Conservation (phyloP, 2,329 filamentous ascomycete species). For the Hypoxylon sp. region DNA sequence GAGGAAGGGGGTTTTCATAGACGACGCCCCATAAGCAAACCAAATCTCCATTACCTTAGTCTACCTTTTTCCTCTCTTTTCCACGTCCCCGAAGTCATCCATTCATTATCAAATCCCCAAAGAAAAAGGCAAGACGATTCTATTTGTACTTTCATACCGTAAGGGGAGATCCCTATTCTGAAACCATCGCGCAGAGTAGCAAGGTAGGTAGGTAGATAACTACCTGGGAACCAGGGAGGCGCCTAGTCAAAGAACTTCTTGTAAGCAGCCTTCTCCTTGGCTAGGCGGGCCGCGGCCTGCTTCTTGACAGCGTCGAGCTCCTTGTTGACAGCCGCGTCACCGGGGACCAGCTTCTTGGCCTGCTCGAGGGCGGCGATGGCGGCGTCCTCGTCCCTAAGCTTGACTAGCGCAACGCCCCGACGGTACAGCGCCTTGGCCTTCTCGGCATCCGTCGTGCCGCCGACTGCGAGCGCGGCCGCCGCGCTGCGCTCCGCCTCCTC, state of each 20-base stretch:
- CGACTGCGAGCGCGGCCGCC: conserved; percentile 76
- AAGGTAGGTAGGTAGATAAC: not conserved
- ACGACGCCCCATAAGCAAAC: not conserved
- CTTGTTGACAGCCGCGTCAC: conserved; percentile 78
- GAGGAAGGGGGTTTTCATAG: not conserved
- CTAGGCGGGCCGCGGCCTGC: conserved; percentile 75
- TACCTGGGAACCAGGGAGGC: too few species aligned
- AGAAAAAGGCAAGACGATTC: not conserved
- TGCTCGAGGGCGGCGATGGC: conserved; percentile 80
- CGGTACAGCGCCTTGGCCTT: conserved; percentile 91
- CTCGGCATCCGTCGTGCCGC: conserved; percentile 76
- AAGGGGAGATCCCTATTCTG: too few species aligned
- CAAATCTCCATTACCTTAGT: not conserved
- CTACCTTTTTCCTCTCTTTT: not conserved
- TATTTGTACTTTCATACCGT: not conserved
- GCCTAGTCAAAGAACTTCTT: conserved; percentile 82
- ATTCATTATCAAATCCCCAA: not conserved
- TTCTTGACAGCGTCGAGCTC: conserved; percentile 85
- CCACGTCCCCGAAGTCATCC: not conserved
- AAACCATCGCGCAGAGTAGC: not conserved
- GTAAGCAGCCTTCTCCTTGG: conserved; percentile 92
- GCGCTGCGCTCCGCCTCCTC: conserved; percentile 78
- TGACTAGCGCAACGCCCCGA: conserved; percentile 79
- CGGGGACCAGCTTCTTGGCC: conserved; percentile 79
- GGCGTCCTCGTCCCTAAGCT: conserved; percentile 84